Evolutionary conservation across 2,329 filamentous ascomycete species (phyloP).

Genomic region (Orbilia oligospora): DNA sequence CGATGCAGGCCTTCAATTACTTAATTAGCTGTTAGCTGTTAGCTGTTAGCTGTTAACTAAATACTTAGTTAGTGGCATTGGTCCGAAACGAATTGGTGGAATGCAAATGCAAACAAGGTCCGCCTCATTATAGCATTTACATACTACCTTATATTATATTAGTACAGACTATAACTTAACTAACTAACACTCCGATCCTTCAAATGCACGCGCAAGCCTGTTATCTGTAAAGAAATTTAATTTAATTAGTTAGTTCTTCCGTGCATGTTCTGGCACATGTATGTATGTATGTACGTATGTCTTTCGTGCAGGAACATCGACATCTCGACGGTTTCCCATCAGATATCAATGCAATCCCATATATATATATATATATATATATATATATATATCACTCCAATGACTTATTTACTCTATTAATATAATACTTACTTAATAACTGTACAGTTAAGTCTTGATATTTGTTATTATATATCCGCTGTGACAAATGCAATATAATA

Average conservation of each 20-base stretch:
- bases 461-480: constrained; percentile 4
- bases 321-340: constrained; percentile 22
- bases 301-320: constrained; percentile 29
- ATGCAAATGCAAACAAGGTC: constrained; percentile 42
- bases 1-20: constrained; percentile 13
- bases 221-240: not conserved
- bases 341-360: not conserved
- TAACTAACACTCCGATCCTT: constrained; percentile 52
- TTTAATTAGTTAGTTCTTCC: no score
- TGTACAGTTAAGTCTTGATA: no score
- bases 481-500: no score
- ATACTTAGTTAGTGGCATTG: constrained; percentile 34
- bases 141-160: not conserved
- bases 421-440: not conserved
- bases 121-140: constrained; percentile 41
- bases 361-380: constrained; percentile 12
- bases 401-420: not conserved
- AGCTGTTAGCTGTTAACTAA: no score
- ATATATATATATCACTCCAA: constrained; percentile 11
- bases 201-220: constrained; percentile 48
- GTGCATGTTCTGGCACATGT: constrained; percentile 16
- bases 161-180: constrained; percentile 32
- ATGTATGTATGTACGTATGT: constrained; percentile 12
- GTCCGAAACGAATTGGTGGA: constrained; percentile 47
- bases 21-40: no score